phyloP scores from a whole-genome alignment of 768 basidiomycete species.

The Panaeolus cyanescens region DNA sequence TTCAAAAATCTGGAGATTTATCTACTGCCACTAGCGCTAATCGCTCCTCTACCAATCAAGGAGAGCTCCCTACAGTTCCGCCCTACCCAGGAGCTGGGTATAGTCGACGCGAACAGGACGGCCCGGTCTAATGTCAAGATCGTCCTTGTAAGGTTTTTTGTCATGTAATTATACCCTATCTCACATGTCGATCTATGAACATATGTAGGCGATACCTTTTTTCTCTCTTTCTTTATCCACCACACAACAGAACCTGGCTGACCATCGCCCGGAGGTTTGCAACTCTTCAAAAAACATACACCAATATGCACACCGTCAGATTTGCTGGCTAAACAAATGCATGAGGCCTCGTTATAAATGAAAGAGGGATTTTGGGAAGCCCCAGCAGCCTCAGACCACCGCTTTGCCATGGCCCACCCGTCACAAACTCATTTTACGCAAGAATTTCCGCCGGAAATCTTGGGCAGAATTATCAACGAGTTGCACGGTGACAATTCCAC shows the following conservation, averaged over 20 bases:
- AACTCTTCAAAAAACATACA: background rate
- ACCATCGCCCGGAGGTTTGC: background rate
- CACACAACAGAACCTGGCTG: background rate
- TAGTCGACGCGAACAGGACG: background rate
- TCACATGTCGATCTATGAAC: background rate
- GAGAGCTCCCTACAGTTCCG: background rate
- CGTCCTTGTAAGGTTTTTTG: background rate
- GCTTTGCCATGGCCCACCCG: constrained; percentile 4
- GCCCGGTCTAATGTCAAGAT: background rate
- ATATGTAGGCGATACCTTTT: constrained; percentile 1
- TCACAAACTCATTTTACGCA: background rate
- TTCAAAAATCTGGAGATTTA: constrained; percentile 1
- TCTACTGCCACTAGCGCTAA: background rate
- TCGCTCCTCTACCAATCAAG: background rate
- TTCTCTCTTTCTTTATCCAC: constrained; percentile 2
- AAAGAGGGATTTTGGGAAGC: background rate
- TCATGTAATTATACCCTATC: background rate
- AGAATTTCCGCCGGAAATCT: constrained; percentile 26
- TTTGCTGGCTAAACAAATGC: background rate
- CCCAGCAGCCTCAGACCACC: background rate
- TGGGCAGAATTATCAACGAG: constrained; percentile 28
- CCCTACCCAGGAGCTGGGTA: background rate
- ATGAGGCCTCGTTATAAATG: background rate
- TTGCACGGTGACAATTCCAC: constrained; percentile 21
- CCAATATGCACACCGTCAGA: background rate